Evolutionary conservation across 2,329 filamentous ascomycete genomes (phyloP), one percentile per base, ranked within the genome.

Genomic region (Phyllosticta capitalensis): DNA sequence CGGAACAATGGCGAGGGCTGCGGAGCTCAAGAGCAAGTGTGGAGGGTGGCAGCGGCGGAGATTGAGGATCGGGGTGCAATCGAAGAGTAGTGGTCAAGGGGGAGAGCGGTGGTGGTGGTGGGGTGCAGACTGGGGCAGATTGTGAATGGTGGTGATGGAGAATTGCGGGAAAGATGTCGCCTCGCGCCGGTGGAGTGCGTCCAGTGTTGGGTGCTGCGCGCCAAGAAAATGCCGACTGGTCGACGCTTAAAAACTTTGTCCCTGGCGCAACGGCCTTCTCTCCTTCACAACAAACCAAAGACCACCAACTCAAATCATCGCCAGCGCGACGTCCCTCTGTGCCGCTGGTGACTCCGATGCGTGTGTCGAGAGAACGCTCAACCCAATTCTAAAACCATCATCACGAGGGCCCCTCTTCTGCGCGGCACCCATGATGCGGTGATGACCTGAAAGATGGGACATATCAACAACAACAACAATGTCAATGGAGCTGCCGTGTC

Each of bases 311-410:
- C 84, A 87, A 87, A 88, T 86, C 82, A 84, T 85, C 82, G 81
- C 79, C 83, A 82, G 81, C 78, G 80, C 73, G 79, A 79, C 67
- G 65, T 69, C 64, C 64, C 70, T 71, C 76, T 67, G 84, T 80
- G 83, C 81, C 79, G 79, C 82, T 87, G 83, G 79, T 80, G 83
- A 86, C 79, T 87, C 83, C 83, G 83, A 83, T 82, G 81, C 74
- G 82, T 82, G 79, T 75, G 86, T 87, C 86, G 76, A 89, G 86
- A 90, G 75, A 69, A 78, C 80, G 58, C 69, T 69, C 69, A 75
- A 72, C 74, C 81, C 85, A 82, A 82, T 83, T 86, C 38, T 87
- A 90, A 90, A 90, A 90, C 87, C 86, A 86, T 89, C 81, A 82
- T 84, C 82, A 84, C 83, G 86, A 90, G 83, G 82, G 83, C 77